Percentiles rank a stretch among this genome's conserved stretches.
These are phyloP conservation scores for Xerocomus brunneocitrinus DNA, from an alignment of 768 basidiomycete genomes.

Conservation along the genomic window DNA sequence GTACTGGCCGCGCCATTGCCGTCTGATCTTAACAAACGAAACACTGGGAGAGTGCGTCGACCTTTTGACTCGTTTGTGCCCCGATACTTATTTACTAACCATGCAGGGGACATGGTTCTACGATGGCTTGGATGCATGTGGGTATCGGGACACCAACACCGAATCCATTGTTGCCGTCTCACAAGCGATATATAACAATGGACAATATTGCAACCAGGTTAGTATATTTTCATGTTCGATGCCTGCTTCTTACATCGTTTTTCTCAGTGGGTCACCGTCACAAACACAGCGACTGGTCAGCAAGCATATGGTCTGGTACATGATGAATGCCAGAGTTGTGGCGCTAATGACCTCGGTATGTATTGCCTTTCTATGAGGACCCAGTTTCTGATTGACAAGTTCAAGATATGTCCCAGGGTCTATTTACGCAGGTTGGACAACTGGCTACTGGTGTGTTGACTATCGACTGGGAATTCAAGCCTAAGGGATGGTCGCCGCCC, in stretches of 20 bases:
- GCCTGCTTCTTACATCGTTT: conserved; percentile 8
- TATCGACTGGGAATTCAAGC: conserved; percentile 62
- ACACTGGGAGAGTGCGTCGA: conserved; percentile 50
- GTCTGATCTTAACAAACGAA: conserved; percentile 44
- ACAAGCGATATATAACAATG: conserved; percentile 46
- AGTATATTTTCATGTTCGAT: conserved; percentile 12
- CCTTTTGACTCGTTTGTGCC: not conserved
- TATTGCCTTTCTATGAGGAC: not conserved
- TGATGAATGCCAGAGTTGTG: conserved; percentile 60
- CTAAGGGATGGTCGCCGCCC: conserved; percentile 37
- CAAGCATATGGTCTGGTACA: conserved; percentile 45
- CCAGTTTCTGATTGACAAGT: conserved; percentile 4
- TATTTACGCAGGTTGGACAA: conserved; percentile 50
- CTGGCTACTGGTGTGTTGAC: conserved; percentile 47
- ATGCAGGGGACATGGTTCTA: conserved; percentile 66
- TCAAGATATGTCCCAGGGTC: conserved; percentile 61
- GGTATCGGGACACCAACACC: conserved; percentile 41
- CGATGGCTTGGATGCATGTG: conserved; percentile 62
- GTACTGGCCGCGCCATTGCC: conserved; percentile 38
- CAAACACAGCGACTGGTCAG: conserved; percentile 52
- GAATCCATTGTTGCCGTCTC: conserved; percentile 63
- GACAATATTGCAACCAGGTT: conserved; percentile 59
- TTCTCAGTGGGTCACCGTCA: conserved; percentile 54
- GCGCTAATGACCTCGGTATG: conserved; percentile 52
- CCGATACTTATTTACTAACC: conserved; percentile 6